Evolutionary conservation across 208 protist species (phyloP).

Genomic region (Trypanosoma caninum): DNA sequence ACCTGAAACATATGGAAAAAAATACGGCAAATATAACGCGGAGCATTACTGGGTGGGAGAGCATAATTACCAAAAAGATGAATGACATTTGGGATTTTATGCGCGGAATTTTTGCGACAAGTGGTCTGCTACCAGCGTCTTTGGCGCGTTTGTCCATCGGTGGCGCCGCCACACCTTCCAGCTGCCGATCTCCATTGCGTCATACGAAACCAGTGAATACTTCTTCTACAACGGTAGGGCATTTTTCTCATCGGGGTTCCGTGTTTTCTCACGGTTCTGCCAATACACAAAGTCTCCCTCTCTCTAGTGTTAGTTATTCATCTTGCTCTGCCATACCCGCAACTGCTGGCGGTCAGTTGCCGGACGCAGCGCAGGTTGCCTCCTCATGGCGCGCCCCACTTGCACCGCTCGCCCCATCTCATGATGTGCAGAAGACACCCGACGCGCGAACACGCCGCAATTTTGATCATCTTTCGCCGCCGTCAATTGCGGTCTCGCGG

Average conservation of each 20-base stretch:
- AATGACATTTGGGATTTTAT: slow-evolving; percentile 15
- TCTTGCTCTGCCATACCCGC: too few relatives aligned
- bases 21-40: slow-evolving; percentile 12
- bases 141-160: background rate
- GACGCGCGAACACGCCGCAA: background rate
- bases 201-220: background rate
- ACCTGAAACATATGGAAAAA: slow-evolving; percentile 20
- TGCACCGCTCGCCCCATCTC: background rate
- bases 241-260: too few relatives aligned
- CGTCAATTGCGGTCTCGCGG: slow-evolving; percentile 12
- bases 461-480: background rate
- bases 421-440: slow-evolving; percentile 1
- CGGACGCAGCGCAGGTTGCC: background rate
- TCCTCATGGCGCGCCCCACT: background rate
- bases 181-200: background rate
- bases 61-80: slow-evolving; percentile 17
- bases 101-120: background rate
- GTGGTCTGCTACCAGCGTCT: background rate
- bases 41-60: slow-evolving; percentile 30
- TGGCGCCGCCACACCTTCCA: background rate
- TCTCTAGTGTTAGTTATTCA: slow-evolving; percentile 3
- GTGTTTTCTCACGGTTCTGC: background rate
- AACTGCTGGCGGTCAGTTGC: background rate
- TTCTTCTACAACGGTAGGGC: background rate
- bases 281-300: background rate